These are phyloP conservation scores for Paragyromitra xinjiangensis DNA, from an alignment of 495 filamentous ascomycete species.

Conservation along the genomic window DNA sequence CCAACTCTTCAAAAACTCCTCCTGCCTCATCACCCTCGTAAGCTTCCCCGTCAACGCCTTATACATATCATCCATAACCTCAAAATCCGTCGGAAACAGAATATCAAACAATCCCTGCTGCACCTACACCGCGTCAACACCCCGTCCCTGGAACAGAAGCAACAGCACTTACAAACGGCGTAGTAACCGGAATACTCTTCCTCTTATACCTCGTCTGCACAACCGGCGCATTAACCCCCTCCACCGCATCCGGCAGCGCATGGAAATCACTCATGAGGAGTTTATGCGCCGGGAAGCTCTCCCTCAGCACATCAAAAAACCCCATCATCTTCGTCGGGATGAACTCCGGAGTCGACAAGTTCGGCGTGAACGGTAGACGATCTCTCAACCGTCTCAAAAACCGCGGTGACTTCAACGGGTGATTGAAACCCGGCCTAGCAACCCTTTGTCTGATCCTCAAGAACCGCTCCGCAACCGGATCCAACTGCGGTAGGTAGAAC, in stretches of 20 bases:
- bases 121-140: slow-evolving; percentile 66
- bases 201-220: slow-evolving; percentile 93
- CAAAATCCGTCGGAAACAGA: slow-evolving; percentile 95
- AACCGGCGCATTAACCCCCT: slow-evolving; percentile 87
- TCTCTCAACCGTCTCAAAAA: slow-evolving; percentile 67
- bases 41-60: slow-evolving; percentile 89
- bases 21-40: slow-evolving; percentile 82
- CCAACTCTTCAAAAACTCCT: slow-evolving; percentile 89
- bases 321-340: slow-evolving; percentile 94
- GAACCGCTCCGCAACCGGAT: slow-evolving; percentile 84
- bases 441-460: slow-evolving; percentile 76
- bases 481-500: slow-evolving; percentile 80
- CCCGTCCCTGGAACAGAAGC: neutral
- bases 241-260: slow-evolving; percentile 78
- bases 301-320: slow-evolving; percentile 89
- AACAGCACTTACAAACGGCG: slow-evolving; percentile 81
- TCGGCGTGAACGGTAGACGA: slow-evolving; percentile 72
- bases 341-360: slow-evolving; percentile 84
- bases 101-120: slow-evolving; percentile 99
- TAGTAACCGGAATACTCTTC: slow-evolving; percentile 84
- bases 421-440: slow-evolving; percentile 64
- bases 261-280: slow-evolving; percentile 92
- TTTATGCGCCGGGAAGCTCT: slow-evolving; percentile 86
- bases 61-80: slow-evolving; percentile 86
- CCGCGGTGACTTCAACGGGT: slow-evolving; percentile 66